These are phyloP conservation scores for Volvox carteri DNA, from an alignment of 163 green algal genomes.

Conservation along the genomic window DNA sequence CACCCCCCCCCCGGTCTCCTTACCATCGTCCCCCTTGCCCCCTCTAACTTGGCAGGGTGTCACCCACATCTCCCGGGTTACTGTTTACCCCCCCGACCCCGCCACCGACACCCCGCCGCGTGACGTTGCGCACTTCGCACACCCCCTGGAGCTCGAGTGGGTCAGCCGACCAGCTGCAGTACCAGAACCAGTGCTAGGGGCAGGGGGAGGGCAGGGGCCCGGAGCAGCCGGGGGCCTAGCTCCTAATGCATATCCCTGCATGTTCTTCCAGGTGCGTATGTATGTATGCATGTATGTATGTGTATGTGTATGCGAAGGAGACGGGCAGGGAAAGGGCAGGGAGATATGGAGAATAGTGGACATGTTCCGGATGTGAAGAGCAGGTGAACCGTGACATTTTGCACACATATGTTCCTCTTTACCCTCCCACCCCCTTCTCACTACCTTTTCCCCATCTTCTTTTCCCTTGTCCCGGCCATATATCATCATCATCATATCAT, in stretches of 20 bases:
- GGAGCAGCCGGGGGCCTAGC: neutral
- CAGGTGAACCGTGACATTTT: no score
- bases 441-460: neutral
- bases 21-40: no score
- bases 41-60: slow-evolving; percentile 62
- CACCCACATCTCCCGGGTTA: slow-evolving; percentile 66
- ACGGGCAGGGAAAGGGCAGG: no score
- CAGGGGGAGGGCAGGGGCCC: neutral
- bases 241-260: slow-evolving; percentile 56
- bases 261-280: slow-evolving; percentile 68
- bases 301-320: no score
- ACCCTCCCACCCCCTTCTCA: no score
- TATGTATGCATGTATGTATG: neutral
- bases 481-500: no score
- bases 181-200: no score
- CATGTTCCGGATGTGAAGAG: no score
- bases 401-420: no score
- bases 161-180: slow-evolving; percentile 55
- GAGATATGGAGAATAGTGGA: no score
- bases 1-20: no score
- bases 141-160: slow-evolving; percentile 78
- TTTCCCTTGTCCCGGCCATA: no score
- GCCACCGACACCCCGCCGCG: slow-evolving; percentile 32
- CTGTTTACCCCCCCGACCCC: slow-evolving; percentile 63
- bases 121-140: slow-evolving; percentile 73